Conservation (phyloP, 441 rosid species). For the Syzygium malaccense region DNA sequence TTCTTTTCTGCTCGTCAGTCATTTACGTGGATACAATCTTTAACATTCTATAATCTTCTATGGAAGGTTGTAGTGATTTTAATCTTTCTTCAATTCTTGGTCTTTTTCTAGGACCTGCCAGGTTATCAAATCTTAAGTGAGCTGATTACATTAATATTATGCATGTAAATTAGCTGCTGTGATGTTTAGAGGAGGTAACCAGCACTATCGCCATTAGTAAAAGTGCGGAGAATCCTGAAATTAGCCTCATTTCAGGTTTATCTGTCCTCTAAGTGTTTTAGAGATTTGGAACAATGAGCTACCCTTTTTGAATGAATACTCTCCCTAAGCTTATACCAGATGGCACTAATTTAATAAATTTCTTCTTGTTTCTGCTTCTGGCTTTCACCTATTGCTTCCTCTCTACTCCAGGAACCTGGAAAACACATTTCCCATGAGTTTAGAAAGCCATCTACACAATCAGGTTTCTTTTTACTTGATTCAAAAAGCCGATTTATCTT, state of each 20-base stretch:
- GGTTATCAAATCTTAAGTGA: too few species aligned
- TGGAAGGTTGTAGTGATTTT: neutral
- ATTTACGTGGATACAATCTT: neutral
- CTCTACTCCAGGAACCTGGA: slow-evolving; percentile 3
- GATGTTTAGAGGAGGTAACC: neutral
- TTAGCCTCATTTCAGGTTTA: neutral
- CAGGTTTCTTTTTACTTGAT: slow-evolving; percentile 34
- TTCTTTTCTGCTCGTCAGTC: neutral
- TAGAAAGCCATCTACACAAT: slow-evolving; percentile 22
- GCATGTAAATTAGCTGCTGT: neutral
- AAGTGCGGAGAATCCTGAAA: neutral
- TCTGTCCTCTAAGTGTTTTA: neutral
- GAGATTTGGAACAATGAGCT: neutral
- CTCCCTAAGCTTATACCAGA: neutral
- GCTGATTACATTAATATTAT: too few species aligned
- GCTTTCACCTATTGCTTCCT: neutral
- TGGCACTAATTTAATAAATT: neutral
- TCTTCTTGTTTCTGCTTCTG: neutral
- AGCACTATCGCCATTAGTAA: neutral
- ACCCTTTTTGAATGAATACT: neutral
- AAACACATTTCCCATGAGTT: slow-evolving; percentile 22
- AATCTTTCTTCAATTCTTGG: neutral
- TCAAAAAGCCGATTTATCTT: neutral
- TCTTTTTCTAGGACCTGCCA: neutral
- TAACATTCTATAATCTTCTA: neutral